Evolutionary conservation across 495 filamentous ascomycete species (phyloP).

Genomic region (Penicillium coffeae): DNA sequence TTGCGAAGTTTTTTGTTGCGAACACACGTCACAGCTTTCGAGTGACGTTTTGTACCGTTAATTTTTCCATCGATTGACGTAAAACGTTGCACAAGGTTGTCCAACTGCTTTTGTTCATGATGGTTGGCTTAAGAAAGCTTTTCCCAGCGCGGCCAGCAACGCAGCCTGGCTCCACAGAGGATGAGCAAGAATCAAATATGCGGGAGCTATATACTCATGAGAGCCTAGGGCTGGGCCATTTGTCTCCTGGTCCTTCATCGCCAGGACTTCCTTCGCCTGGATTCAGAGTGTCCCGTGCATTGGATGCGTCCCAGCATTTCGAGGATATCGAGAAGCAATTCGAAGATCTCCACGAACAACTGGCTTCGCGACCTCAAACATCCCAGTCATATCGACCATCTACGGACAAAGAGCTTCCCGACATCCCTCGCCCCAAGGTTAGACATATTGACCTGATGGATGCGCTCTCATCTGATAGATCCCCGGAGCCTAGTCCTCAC

Average conservation of each 20-base stretch:
- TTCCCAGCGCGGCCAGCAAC: constrained; percentile 26
- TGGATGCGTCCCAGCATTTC: constrained; percentile 31
- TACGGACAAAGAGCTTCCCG: constrained; percentile 5
- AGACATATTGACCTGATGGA: constrained; percentile 44
- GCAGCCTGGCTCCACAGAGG: constrained; percentile 4
- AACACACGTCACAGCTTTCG: constrained; percentile 2
- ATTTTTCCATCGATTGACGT: neutral
- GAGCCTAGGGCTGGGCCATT: constrained; percentile 2
- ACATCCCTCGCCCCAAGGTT: constrained; percentile 11
- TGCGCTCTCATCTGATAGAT: constrained; percentile 32
- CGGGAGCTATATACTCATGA: constrained; percentile 9
- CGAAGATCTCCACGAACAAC: constrained; percentile 36
- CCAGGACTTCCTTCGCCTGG: constrained; percentile 16
- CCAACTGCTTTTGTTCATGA: constrained; percentile 12
- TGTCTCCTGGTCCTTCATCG: constrained; percentile 9
- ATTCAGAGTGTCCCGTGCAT: constrained; percentile 11
- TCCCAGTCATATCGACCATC: constrained; percentile 24
- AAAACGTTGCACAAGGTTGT: constrained; percentile 4
- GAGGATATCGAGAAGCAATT: constrained; percentile 41
- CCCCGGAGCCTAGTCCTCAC: constrained; percentile 4
- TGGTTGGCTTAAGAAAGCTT: constrained; percentile 38
- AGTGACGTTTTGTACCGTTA: constrained; percentile 1
- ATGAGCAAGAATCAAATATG: constrained; percentile 8
- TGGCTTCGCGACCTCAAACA: constrained; percentile 27
- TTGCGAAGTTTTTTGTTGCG: constrained; percentile 3